phyloP scores from a whole-genome alignment of 2,329 filamentous ascomycete species.

The Fusarium clavum region DNA sequence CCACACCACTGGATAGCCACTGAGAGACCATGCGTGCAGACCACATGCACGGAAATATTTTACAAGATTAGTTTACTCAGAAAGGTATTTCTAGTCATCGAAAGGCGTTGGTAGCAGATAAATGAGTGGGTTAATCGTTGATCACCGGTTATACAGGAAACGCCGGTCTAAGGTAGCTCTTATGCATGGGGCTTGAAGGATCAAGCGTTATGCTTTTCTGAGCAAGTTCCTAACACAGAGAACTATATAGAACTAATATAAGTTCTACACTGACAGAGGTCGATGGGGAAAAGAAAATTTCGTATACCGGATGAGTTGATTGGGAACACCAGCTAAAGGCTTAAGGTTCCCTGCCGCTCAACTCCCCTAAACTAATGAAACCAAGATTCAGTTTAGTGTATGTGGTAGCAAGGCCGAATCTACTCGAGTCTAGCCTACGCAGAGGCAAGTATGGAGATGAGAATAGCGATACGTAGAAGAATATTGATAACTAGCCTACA shows the following conservation, averaged over 20 bases:
- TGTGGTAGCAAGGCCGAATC: slow-evolving; percentile 16
- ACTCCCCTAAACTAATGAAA: not conserved
- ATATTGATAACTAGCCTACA: not conserved
- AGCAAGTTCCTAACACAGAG: not conserved
- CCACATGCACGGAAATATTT: not conserved
- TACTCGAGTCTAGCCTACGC: slow-evolving; percentile 7
- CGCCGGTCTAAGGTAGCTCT: not conserved
- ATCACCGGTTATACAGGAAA: slow-evolving; percentile 21
- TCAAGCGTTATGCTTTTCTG: slow-evolving; percentile 1
- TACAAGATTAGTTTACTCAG: not conserved
- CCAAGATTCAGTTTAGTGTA: slow-evolving; percentile 20
- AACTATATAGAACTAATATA: not conserved
- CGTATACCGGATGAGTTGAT: not conserved
- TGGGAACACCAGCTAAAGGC: not conserved
- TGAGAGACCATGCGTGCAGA: slow-evolving; percentile 1
- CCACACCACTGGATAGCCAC: slow-evolving; percentile 30
- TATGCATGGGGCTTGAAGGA: slow-evolving; percentile 3
- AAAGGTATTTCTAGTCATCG: not conserved
- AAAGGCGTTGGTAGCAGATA: not conserved
- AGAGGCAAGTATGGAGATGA: slow-evolving; percentile 20
- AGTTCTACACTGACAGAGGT: not conserved
- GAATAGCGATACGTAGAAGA: not conserved
- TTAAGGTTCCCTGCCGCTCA: not conserved
- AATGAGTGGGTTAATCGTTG: slow-evolving; percentile 1
- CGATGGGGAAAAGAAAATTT: too few species aligned